Evolutionary conservation across 441 rosid species (phyloP).

Genomic region (Gossypium schwendimanii): DNA sequence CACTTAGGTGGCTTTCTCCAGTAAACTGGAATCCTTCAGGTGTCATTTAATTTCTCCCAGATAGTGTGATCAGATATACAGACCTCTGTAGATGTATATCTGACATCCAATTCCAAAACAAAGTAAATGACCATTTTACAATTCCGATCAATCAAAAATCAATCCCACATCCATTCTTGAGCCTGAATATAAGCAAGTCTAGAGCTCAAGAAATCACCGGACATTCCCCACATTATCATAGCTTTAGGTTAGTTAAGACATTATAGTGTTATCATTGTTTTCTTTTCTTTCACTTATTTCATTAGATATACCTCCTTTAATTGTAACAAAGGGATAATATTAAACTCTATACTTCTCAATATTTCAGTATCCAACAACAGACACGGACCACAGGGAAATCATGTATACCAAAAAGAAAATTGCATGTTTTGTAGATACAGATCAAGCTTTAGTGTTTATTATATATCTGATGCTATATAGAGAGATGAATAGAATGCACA

Average conservation of each 20-base stretch:
- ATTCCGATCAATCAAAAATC: background rate
- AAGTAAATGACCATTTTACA: background rate
- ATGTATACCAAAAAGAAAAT: no score
- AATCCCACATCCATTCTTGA: background rate
- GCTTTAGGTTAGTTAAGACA: background rate
- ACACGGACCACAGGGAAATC: no score
- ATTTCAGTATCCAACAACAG: no score
- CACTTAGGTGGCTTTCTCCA: slow-evolving; percentile 47
- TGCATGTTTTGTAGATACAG: no score
- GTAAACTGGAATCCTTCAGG: slow-evolving; percentile 18
- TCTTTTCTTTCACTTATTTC: no score
- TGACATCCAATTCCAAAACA: slow-evolving; percentile 9
- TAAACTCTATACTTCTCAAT: no score
- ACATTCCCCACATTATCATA: background rate
- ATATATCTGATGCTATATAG: no score
- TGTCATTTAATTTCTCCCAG: slow-evolving; percentile 22
- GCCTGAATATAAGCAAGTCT: background rate
- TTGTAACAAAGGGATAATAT: no score
- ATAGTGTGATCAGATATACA: slow-evolving; percentile 14
- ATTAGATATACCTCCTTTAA: no score
- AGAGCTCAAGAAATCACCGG: background rate
- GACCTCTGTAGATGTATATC: slow-evolving; percentile 16
- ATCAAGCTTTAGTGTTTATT: no score
- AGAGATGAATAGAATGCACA: no score
- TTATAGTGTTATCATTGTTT: no score